Evolutionary conservation across 2,329 filamentous ascomycete genomes (phyloP).

Genomic region (Cladosporium sp.): DNA sequence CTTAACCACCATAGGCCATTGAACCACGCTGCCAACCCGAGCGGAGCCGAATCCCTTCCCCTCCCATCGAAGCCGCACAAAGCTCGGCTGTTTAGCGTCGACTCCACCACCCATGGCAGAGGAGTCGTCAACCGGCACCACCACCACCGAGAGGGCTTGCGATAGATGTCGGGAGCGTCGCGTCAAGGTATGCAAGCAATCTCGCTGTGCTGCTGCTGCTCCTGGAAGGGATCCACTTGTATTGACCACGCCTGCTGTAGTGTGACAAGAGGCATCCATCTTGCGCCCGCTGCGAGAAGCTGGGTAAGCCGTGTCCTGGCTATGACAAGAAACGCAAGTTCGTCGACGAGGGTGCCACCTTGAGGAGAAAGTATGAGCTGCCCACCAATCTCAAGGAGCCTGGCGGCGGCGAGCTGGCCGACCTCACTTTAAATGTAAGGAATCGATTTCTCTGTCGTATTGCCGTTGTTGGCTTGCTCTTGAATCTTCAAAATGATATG

Average conservation of each 20-base stretch:
- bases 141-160: conserved; percentile 32
- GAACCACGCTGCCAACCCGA: conserved; percentile 1
- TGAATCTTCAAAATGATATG: neutral
- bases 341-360: conserved; percentile 35
- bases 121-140: neutral
- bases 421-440: conserved; percentile 17
- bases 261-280: conserved; percentile 36
- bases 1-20: neutral
- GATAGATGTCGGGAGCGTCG: conserved; percentile 37
- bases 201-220: neutral
- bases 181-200: conserved; percentile 32
- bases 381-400: neutral
- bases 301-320: conserved; percentile 37
- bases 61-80: neutral
- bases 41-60: conserved; percentile 5
- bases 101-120: conserved; percentile 4
- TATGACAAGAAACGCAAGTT: conserved; percentile 41
- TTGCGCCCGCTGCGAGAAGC: conserved; percentile 37
- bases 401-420: conserved; percentile 14
- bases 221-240: neutral
- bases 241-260: conserved; percentile 20
- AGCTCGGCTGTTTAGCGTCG: conserved; percentile 12
- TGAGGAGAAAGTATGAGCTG: conserved; percentile 35
- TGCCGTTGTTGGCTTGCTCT: neutral
- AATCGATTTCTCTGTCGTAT: neutral